Evolutionary conservation across 2,329 filamentous ascomycete genomes (phyloP).

Genomic region (Venturia nashicola): DNA sequence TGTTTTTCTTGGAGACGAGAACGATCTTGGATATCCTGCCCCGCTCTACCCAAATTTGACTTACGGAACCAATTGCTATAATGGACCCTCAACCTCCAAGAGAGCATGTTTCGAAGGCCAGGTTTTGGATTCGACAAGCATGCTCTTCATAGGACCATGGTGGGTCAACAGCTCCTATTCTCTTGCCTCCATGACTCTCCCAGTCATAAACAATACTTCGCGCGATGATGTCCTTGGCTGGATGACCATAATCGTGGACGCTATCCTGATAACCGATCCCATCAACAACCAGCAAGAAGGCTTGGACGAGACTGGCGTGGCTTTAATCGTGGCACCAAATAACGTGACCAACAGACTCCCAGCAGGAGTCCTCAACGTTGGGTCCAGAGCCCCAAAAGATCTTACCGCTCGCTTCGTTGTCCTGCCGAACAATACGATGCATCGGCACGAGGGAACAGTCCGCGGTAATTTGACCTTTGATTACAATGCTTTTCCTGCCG

Average conservation of each 20-base stretch:
- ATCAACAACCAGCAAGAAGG: slow-evolving; percentile 48
- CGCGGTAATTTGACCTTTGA: slow-evolving; percentile 34
- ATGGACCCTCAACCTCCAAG: background rate
- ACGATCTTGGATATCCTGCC: slow-evolving; percentile 51
- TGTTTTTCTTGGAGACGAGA: slow-evolving; percentile 48
- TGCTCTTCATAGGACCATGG: slow-evolving; percentile 66
- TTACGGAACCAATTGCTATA: slow-evolving; percentile 31
- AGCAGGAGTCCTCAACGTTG: slow-evolving; percentile 19
- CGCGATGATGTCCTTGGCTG: slow-evolving; percentile 60
- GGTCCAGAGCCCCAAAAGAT: slow-evolving; percentile 15
- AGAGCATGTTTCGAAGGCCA: slow-evolving; percentile 30
- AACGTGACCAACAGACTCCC: slow-evolving; percentile 48
- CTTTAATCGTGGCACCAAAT: slow-evolving; percentile 58
- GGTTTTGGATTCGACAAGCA: slow-evolving; percentile 33
- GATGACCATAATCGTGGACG: slow-evolving; percentile 68
- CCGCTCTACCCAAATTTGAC: slow-evolving; percentile 69
- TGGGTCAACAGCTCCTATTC: slow-evolving; percentile 61
- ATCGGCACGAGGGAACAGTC: slow-evolving; percentile 20
- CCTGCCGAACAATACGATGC: slow-evolving; percentile 20
- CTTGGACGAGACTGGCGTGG: slow-evolving; percentile 55
- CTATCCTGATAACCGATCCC: slow-evolving; percentile 39
- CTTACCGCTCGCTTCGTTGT: slow-evolving; percentile 22
- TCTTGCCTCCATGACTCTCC: slow-evolving; percentile 68
- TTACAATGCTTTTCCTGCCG: slow-evolving; percentile 50
- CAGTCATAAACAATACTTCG: slow-evolving; percentile 55